Base-by-base conservation (phyloP, 2,329 filamentous ascomycete genomes). In the Laburnicola sp. region DNA sequence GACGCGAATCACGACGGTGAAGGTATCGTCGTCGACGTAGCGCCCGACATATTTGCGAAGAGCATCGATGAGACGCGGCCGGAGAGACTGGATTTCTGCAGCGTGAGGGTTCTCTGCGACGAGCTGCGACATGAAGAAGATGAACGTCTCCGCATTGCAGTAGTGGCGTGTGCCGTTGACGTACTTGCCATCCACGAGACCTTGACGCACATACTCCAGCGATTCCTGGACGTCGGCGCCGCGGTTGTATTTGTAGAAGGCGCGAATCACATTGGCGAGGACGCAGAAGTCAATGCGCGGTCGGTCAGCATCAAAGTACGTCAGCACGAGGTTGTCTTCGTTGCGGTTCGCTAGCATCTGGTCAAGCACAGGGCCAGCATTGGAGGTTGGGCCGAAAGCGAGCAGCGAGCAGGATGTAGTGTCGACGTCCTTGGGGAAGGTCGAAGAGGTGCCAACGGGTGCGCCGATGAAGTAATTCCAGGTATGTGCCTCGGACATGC, bases 261-360 rank as follows among this genome's bases (percentile, higher is more conserved):
- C 61, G 10, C 57, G 58, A 8, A 73, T 54, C 1, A 73, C 63
- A 34, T 74, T 74, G 35, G 60, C 54, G 41, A 66, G 62, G 10
- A 73, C 67, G 6, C 69, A 56, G 1, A 64, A 51, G 32, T 68
- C 63, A 23, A 61, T 49, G 31, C 71, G 68, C 4, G 59, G 60
- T 21, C 60, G 58, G 3, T 45, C 48, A 8, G 41, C 46, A 50
- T 65, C 62, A 36, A 71, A 72, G 54, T 74, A 74, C 2, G 60
- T 64, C 62, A 72, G 45, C 71, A 76, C 63, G 65, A 72, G 42
- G 64, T 67, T 49, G 73, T 79, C 48, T 60, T 61, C 26, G 76
- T 75, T 38, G 66, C 75, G 49, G 76, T 78, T 57, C 65, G 69
- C 43, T 7, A 50, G 38, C 22, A 61, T 53, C 6, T n/a, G 28